Evolutionary conservation across 1,139 yeast genomes (phyloP), one percentile per base, ranked within the genome.

Genomic region (Taphrina deformans): DNA sequence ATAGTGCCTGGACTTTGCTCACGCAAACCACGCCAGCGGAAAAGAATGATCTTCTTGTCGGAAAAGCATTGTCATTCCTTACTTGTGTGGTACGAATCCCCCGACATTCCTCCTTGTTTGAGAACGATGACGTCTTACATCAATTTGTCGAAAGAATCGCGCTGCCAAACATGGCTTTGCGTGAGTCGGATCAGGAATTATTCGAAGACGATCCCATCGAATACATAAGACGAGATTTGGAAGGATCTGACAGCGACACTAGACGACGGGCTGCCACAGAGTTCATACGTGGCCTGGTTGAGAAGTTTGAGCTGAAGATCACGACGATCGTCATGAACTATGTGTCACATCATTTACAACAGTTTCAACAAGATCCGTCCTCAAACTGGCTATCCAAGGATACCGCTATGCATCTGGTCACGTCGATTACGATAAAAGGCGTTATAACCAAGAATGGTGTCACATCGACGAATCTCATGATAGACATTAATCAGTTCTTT

Each of bases 161-260:
- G 63, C 80, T 95, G 68, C 99, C 99, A 46, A 95, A 93, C 74
- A 85, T 92, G 72, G 83, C 86, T 23, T 82, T 93, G 65, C 72
- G 87, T 14, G 92, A 88, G 66, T 81, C 87, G 4, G 99, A 95
- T 74, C 91, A 90, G 72, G 99, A 95, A 75, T 76, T 86, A 69
- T 93, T 95, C 76, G 99, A 93, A 76, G 99, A 95, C 76, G 99
- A 95, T 73, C 99, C 99, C 46, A 87, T 93, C 63, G 95, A 89
- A 72, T 95, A 82, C 73, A 93, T 91, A 21, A 83, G 98, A 72
- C 83, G 96, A 67, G 99, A 95, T 75, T 79, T 95, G 65, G 99
- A 93, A 77, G 99, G 98, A 2, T 87, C 96, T 0, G 98, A 93
- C 73, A 84, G 88, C 41, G 98, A 92, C 72, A 88, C 97, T 0